Base-by-base conservation (phyloP, 2,329 filamentous ascomycete species). In the Neurospora sp. region DNA sequence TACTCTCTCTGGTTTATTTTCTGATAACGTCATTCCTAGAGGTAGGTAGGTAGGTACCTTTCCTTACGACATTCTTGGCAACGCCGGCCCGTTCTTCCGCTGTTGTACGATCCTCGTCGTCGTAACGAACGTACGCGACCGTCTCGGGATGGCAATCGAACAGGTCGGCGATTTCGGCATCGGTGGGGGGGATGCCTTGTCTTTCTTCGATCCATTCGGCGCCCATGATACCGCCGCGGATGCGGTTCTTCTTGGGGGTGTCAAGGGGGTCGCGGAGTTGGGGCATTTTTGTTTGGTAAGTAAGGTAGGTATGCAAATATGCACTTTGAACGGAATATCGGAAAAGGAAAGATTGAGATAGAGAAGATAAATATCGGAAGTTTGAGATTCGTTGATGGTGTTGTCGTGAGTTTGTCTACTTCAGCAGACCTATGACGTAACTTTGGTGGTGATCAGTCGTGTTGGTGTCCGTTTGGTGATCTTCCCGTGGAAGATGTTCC, bases 131-230 rank as follows among this genome's bases (percentile, higher is more conserved):
- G 5, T 41, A 41, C 0, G 5, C 40, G 1, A n/a, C 40, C 3
- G 40, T 41, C 15, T 41, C 17, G 6, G 40, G 15, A 1, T 41
- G 40, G 3, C 40, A 41, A 1, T 41, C 17, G 0, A 41, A 41
- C 0, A 41, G 0, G 0, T 41, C 17, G 1, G 17, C 40, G 6
- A n/a, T 43, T 1, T n/a, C 17, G 6, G 6, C 6, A 17, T 43
- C 40, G 40, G 40, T 43, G 40, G 12, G n/a, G 17, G 40, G 6
- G 17, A 43, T 43, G 40, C 17, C 40, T n/a, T 43, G 12, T 17
- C 8, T 8, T n/a, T 43, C 40, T 43, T 43, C 17, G 17, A 43
- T 15, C 6, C 5, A 43, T n/a, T 43, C 40, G 40, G 40, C 6
- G 1, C 8, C 15, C 12, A 17, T 17, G 17, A n/a, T 43, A 3